phyloP scores from a whole-genome alignment of 176 grass and related monocot species.

The Carex littledalei region DNA sequence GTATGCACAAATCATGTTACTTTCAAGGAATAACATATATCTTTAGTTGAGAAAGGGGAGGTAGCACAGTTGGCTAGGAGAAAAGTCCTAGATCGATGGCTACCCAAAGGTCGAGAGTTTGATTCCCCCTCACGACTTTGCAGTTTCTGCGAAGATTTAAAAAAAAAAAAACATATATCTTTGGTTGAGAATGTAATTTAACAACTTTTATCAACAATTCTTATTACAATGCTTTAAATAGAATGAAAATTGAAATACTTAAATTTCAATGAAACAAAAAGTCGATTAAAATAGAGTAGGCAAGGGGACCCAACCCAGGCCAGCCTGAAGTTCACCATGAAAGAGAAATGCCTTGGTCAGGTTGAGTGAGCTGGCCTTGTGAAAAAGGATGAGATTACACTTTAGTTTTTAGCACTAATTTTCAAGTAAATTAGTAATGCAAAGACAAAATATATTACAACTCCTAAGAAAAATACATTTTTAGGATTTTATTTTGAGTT shows the following conservation, averaged over 20 bases:
- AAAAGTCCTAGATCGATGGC: too few species aligned
- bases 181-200: not conserved
- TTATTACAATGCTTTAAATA: not conserved
- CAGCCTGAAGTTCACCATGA: not conserved
- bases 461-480: not conserved
- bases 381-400: not conserved
- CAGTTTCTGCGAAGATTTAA: too few species aligned
- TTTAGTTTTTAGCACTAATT: not conserved
- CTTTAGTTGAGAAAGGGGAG: not conserved
- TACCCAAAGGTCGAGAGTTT: too few species aligned
- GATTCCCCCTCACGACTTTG: too few species aligned
- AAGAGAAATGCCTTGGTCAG: not conserved
- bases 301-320: not conserved
- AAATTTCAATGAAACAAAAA: not conserved
- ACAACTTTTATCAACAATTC: not conserved
- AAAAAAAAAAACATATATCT: not conserved
- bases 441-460: not conserved
- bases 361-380: not conserved
- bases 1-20: not conserved
- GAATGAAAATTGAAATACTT: not conserved
- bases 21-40: not conserved
- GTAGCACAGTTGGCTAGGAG: too few species aligned
- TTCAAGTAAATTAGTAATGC: not conserved
- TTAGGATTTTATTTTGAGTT: not conserved
- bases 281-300: not conserved